A percentile compares a stretch with the other conserved stretches of the same genome.
Conservation (phyloP, 768 basidiomycete species). For the Tulasnella sp. region DNA sequence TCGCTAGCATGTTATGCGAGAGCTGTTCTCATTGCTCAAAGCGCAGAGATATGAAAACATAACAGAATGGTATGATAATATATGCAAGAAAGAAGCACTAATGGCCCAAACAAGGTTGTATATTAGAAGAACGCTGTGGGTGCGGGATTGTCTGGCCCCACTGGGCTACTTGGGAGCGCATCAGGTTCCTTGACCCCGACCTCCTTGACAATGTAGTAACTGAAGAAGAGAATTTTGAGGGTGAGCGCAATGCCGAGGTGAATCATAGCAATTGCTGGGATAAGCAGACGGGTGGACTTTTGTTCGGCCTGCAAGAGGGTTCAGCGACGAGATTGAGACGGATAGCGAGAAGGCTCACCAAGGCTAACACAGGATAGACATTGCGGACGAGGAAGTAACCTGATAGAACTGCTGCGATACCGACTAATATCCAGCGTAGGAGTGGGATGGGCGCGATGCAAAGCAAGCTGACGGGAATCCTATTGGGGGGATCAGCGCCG, state of each 20-base stretch:
- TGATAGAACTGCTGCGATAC: slow-evolving; percentile 65
- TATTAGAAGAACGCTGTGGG: not conserved
- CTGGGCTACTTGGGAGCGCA: not conserved
- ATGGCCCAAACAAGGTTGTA: not conserved
- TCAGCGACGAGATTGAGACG: not conserved
- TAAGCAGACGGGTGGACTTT: slow-evolving; percentile 74
- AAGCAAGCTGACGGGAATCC: slow-evolving; percentile 80
- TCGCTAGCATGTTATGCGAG: not conserved
- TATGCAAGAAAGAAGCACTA: not conserved
- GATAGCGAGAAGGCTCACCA: slow-evolving; percentile 43
- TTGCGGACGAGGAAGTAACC: slow-evolving; percentile 80
- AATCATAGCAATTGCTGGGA: slow-evolving; percentile 62
- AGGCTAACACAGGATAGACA: slow-evolving; percentile 82
- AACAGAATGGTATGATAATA: not conserved
- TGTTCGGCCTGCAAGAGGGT: slow-evolving; percentile 60
- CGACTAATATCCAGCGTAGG: slow-evolving; percentile 73
- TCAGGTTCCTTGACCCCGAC: slow-evolving; percentile 29
- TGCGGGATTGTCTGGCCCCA: not conserved
- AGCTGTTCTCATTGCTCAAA: not conserved
- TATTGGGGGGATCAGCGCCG: slow-evolving; percentile 76
- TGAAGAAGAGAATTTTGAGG: slow-evolving; percentile 75
- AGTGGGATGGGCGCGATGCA: slow-evolving; percentile 81
- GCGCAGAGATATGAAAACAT: no score
- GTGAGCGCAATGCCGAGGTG: slow-evolving; percentile 76
- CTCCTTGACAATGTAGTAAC: slow-evolving; percentile 42